Conservation (phyloP, 441 rosid species). For the Arabidopsis lyrata region DNA sequence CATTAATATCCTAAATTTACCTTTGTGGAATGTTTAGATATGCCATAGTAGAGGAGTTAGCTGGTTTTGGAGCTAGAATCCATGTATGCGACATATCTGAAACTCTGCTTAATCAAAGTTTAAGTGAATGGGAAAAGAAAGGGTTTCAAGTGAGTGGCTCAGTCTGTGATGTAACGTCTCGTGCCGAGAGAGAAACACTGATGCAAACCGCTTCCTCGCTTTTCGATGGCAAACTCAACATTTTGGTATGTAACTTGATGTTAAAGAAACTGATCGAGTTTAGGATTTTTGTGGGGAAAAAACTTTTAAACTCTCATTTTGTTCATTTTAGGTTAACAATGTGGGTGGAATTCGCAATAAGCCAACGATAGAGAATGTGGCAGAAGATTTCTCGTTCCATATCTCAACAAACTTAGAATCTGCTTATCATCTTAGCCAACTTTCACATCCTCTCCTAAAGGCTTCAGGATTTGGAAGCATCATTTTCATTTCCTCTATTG, state of each 20-base stretch:
- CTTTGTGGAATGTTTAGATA: slow-evolving; percentile 3
- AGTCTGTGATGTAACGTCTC: slow-evolving; percentile 52
- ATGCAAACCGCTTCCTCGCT: slow-evolving; percentile 22
- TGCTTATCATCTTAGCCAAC: not conserved
- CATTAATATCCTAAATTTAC: too few relatives aligned
- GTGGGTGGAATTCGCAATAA: not conserved
- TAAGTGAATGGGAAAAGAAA: slow-evolving; percentile 41
- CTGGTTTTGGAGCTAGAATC: slow-evolving; percentile 1
- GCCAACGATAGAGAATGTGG: not conserved
- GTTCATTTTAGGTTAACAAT: not conserved
- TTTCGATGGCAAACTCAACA: slow-evolving; percentile 52
- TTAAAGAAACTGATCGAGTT: not conserved
- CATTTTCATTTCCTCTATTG: not conserved
- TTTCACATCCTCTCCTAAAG: not conserved
- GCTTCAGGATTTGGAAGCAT: not conserved
- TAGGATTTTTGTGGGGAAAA: not conserved
- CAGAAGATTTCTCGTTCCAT: not conserved
- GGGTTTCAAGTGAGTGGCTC: slow-evolving; percentile 48
- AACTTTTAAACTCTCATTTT: not conserved
- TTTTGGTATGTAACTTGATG: slow-evolving; percentile 7
- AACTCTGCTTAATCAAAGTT: slow-evolving; percentile 11
- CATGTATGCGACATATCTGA: slow-evolving; percentile 1
- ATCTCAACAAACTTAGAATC: slow-evolving; percentile 41
- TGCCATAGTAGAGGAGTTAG: slow-evolving; percentile 51
- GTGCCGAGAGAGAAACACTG: slow-evolving; percentile 39